Percentiles rank a stretch among this genome's conserved stretches.
Evolutionary conservation across 352 stramenopile genomes (phyloP).

Genomic region (Pythium myriotylum): DNA sequence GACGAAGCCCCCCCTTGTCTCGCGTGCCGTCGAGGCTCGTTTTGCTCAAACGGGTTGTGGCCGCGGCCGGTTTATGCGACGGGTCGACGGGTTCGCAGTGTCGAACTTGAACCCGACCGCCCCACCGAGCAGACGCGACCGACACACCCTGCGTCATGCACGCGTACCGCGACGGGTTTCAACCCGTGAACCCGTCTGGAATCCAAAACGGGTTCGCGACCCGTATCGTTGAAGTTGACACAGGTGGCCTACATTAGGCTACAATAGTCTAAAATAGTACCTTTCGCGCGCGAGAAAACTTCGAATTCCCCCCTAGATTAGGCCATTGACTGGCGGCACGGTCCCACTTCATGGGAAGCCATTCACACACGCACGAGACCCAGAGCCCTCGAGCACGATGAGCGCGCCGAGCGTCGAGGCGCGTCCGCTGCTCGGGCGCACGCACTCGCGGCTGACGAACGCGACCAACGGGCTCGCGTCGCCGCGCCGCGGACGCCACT

Average conservation of each 20-base stretch:
- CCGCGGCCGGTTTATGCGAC: slow-evolving; percentile 24
- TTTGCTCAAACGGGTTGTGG: slow-evolving; percentile 16
- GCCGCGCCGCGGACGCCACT: slow-evolving; percentile 27
- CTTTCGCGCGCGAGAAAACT: neutral
- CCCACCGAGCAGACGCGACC: neutral
- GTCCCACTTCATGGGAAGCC: no score
- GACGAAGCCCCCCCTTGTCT: slow-evolving; percentile 15
- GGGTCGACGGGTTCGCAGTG: slow-evolving; percentile 6
- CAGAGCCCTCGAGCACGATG: no score
- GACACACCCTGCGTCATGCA: slow-evolving; percentile 20
- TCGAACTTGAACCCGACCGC: neutral
- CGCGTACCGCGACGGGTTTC: no score
- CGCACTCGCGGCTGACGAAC: slow-evolving; percentile 15
- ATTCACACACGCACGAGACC: no score
- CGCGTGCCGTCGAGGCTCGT: no score
- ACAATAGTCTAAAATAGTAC: neutral
- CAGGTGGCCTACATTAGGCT: neutral
- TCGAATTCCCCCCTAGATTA: neutral
- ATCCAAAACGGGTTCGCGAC: slow-evolving; percentile 5
- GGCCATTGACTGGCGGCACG: neutral
- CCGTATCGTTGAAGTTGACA: slow-evolving; percentile 15
- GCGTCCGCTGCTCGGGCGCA: slow-evolving; percentile 25
- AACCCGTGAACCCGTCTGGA: no score
- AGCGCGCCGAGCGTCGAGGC: slow-evolving; percentile 15
- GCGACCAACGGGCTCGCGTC: slow-evolving; percentile 13